Evolutionary conservation across 768 basidiomycete genomes (phyloP).

Genomic region (Floccularia luteovirens): DNA sequence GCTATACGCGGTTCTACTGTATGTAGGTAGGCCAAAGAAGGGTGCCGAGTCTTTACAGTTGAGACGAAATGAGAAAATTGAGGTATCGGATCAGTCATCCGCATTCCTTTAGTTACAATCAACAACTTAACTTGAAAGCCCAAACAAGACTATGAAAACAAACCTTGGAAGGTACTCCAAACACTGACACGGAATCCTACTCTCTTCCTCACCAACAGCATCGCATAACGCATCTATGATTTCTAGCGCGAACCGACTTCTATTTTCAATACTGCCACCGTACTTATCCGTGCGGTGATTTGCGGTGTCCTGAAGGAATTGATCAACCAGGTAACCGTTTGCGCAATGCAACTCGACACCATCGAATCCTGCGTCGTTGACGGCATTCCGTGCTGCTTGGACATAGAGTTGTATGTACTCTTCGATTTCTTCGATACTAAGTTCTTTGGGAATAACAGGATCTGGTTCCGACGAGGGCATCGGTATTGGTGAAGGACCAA

Average conservation of each 20-base stretch:
- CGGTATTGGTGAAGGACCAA: constrained; percentile 2
- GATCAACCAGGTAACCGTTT: constrained; percentile 30
- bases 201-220: constrained; percentile 29
- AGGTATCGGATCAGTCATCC: constrained; percentile 36
- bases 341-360: constrained; percentile 36
- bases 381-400: constrained; percentile 29
- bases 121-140: not conserved
- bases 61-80: constrained; percentile 34
- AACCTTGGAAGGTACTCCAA: constrained; percentile 28
- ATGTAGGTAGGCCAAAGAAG: constrained; percentile 37
- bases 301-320: constrained; percentile 34
- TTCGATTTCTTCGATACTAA: constrained; percentile 30
- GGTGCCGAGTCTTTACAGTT: constrained; percentile 20
- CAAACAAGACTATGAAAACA: not conserved
- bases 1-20: constrained; percentile 31
- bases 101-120: constrained; percentile 28
- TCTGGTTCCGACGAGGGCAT: not conserved
- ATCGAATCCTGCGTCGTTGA: constrained; percentile 39
- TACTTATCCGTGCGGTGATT: constrained; percentile 47
- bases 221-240: constrained; percentile 28
- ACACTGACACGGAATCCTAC: constrained; percentile 41
- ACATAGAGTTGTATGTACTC: constrained; percentile 33
- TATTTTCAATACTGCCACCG: constrained; percentile 46
- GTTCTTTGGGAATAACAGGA: constrained; percentile 1
- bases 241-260: constrained; percentile 40